These are phyloP conservation scores for Volvariella volvacea DNA, from an alignment of 1,284 basidiomycete genomes.

Conservation along the genomic window DNA sequence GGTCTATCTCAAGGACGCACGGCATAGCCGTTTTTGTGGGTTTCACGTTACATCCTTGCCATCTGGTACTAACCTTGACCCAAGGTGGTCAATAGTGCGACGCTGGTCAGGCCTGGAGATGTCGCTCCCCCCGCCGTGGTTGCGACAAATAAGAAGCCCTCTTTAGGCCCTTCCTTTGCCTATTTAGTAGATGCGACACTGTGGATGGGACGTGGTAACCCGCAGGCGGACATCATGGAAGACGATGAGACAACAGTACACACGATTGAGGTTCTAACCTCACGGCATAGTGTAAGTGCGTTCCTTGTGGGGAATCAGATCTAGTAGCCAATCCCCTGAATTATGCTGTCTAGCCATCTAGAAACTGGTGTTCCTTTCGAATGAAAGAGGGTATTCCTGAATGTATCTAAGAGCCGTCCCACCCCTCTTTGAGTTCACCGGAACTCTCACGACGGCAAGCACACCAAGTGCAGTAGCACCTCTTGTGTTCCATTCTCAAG, in stretches of 20 bases:
- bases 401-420: too few relatives aligned
- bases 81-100: slow-evolving; percentile 26
- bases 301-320: background rate
- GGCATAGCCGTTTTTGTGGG: slow-evolving; percentile 46
- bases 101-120: slow-evolving; percentile 23
- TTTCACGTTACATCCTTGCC: slow-evolving; percentile 5
- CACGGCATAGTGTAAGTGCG: slow-evolving; percentile 4
- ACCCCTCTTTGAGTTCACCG: too few relatives aligned
- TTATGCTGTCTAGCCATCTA: background rate
- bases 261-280: slow-evolving; percentile 3
- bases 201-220: slow-evolving; percentile 41
- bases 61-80: background rate
- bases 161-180: slow-evolving; percentile 67
- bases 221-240: background rate
- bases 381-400: background rate
- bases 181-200: slow-evolving; percentile 67
- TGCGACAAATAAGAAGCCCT: slow-evolving; percentile 49
- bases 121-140: slow-evolving; percentile 19
- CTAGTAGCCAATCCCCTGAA: background rate
- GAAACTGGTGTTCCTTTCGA: background rate
- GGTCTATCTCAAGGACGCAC: slow-evolving; percentile 38
- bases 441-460: too few relatives aligned
- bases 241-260: background rate
- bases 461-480: too few relatives aligned
- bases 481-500: too few relatives aligned